phyloP scores from a whole-genome alignment of 2,329 filamentous ascomycete species.

The Penicillium palitans region DNA sequence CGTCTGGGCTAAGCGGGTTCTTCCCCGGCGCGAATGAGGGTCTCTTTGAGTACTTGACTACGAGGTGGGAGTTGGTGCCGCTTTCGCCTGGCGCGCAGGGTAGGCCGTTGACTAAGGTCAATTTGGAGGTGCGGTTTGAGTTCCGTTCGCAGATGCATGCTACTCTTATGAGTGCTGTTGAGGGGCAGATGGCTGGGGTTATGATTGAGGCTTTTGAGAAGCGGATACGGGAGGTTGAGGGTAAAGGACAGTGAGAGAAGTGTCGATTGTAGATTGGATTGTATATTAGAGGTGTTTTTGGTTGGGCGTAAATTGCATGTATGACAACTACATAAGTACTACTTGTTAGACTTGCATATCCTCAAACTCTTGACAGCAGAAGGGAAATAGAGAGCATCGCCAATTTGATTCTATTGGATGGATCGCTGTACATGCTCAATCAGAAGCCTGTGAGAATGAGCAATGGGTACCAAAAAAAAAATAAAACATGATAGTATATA shows the following conservation, averaged over 20 bases:
- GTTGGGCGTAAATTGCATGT: not conserved
- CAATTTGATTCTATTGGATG: conserved; percentile 19
- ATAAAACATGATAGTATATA: conserved; percentile 28
- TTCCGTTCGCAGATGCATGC: conserved; percentile 89
- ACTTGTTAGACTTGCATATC: not conserved
- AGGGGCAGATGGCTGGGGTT: conserved; percentile 76
- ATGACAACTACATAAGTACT: not conserved
- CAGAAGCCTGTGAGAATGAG: conserved; percentile 9
- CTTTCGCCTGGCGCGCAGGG: conserved; percentile 30
- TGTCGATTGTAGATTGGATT: not conserved
- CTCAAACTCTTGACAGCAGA: not conserved
- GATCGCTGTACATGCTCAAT: conserved; percentile 22
- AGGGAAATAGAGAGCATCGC: not conserved
- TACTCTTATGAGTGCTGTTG: conserved; percentile 75
- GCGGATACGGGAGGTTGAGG: conserved; percentile 64
- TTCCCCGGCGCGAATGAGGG: conserved; percentile 49
- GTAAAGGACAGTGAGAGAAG: conserved; percentile 10
- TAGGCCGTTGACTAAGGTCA: conserved; percentile 66
- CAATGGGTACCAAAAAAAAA: conserved; percentile 9
- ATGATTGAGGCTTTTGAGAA: conserved; percentile 96
- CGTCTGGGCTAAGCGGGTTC: conserved; percentile 20
- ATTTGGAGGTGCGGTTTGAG: conserved; percentile 73
- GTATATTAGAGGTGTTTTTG: conserved; percentile 17
- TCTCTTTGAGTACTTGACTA: conserved; percentile 48
- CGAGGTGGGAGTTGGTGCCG: conserved; percentile 47